Conservation (phyloP, 352 stramenopile species). For the Pythium insidiosum region DNA sequence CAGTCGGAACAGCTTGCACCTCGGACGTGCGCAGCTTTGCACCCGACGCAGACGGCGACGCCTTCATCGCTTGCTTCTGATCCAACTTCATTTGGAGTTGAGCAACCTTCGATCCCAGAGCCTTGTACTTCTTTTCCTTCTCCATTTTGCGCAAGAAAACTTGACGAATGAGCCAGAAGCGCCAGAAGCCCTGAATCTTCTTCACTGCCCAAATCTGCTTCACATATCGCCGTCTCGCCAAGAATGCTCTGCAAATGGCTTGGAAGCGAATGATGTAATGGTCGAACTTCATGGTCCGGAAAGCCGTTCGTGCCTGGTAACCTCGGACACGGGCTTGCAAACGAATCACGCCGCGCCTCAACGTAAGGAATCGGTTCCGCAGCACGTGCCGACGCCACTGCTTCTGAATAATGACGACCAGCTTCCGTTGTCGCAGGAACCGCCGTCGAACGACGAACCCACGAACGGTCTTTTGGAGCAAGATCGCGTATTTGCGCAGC, state of each 20-base stretch:
- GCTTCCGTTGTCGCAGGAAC: conserved; percentile 36
- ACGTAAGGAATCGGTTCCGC: conserved; percentile 38
- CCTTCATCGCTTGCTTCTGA: conserved; percentile 17
- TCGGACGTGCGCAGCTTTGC: conserved; percentile 4
- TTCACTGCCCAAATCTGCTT: conserved; percentile 34
- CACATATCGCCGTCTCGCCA: conserved; percentile 41
- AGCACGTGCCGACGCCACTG: conserved; percentile 68
- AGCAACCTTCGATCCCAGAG: conserved; percentile 30
- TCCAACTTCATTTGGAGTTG: conserved; percentile 27
- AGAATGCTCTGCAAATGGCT: conserved; percentile 52
- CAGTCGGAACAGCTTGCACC: conserved; percentile 1
- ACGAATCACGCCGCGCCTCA: conserved; percentile 40
- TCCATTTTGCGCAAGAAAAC: conserved; percentile 78
- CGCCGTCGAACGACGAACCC: conserved; percentile 48
- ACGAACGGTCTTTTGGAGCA: conserved; percentile 66
- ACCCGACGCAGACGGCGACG: conserved; percentile 7
- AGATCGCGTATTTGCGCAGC: conserved; percentile 66
- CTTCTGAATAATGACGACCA: conserved; percentile 55
- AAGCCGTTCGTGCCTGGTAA: conserved; percentile 47
- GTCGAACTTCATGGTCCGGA: conserved; percentile 65
- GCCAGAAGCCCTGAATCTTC: conserved; percentile 69
- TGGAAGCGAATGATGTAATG: conserved; percentile 73
- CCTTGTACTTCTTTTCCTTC: conserved; percentile 39
- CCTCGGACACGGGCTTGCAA: conserved; percentile 62
- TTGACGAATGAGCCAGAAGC: conserved; percentile 62